A percentile compares a stretch with the other conserved stretches of the same genome.
Conservation (phyloP, 495 filamentous ascomycete species). For the Aeminium ludgeri region DNA sequence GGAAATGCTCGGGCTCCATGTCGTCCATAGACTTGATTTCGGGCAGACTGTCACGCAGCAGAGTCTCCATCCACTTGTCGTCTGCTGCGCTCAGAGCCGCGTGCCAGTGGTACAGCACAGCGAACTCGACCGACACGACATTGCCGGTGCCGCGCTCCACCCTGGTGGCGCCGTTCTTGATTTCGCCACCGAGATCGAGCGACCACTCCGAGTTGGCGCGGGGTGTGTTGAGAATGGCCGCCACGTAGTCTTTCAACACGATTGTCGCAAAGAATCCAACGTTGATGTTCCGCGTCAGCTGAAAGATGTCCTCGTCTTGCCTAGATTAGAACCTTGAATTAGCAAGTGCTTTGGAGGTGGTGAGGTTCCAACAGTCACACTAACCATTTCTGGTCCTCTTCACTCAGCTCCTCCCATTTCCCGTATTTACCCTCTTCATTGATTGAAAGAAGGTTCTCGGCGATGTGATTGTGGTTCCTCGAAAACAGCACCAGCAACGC, state of each 20-base stretch:
- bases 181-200: constrained; percentile 19
- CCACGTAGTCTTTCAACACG: constrained; percentile 21
- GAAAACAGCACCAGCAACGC: constrained; percentile 20
- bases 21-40: constrained; percentile 23
- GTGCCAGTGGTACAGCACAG: constrained; percentile 24
- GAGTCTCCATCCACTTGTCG: constrained; percentile 21
- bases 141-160: constrained; percentile 21
- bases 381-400: constrained; percentile 15
- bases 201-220: constrained; percentile 21
- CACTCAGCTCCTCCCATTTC: constrained; percentile 16
- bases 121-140: constrained; percentile 23
- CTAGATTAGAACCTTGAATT: constrained; percentile 1
- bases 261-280: constrained; percentile 22
- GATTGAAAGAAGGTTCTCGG: constrained; percentile 14
- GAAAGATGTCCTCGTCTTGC: constrained; percentile 24
- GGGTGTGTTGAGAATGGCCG: constrained; percentile 22
- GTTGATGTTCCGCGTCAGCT: constrained; percentile 22
- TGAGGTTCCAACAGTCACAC: background rate
- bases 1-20: constrained; percentile 34
- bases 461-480: constrained; percentile 22
- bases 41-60: constrained; percentile 11
- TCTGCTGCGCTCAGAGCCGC: constrained; percentile 21
- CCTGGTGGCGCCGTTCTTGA: constrained; percentile 14
- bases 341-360: background rate
- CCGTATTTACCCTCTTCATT: constrained; percentile 21